Evolutionary conservation across 140 eudicot species (phyloP), one percentile per base, ranked within the genome.

Genomic region (Senecio squalidus): DNA sequence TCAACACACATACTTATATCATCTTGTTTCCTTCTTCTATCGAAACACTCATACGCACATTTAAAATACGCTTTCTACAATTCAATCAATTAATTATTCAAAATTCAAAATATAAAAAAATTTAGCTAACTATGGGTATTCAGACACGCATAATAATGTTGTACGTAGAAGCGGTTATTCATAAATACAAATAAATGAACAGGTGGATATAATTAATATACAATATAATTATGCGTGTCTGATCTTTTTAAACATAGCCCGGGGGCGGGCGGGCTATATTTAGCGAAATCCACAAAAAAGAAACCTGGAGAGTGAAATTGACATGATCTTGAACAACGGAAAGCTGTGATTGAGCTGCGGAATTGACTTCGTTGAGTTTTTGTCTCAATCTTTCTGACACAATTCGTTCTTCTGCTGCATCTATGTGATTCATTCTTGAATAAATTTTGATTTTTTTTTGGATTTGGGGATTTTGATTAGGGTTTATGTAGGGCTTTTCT

Each of bases 241-340:
- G n/a, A n/a, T n/a, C n/a, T n/a, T n/a, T n/a, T n/a, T n/a, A n/a
- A n/a, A n/a, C n/a, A n/a, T n/a, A n/a, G n/a, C n/a, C n/a, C n/a
- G n/a, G n/a, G n/a, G n/a, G n/a, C n/a, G n/a, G n/a, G n/a, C n/a
- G n/a, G n/a, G n/a, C n/a, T n/a, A n/a, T n/a, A n/a, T n/a, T n/a
- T n/a, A n/a, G n/a, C n/a, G n/a, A n/a, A n/a, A n/a, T n/a, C n/a
- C n/a, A n/a, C n/a, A 31, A 31, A 47, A 24, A 21, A 3, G 20
- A 31, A 21, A 84, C 94, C 96, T 84, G 96, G 61, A 89, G 92
- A 51, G 97, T 89, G 80, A 89, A 89, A 75, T 89, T 82, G 78
- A 90, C 83, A 54, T 90, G 94, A 64, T 90, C 88, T 61, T 83
- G 94, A 22, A 86, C 75, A 26, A 60, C 78, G 13, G 78, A 31